phyloP scores from a whole-genome alignment of 1,284 basidiomycete genomes.

The Tilletia horrida region DNA sequence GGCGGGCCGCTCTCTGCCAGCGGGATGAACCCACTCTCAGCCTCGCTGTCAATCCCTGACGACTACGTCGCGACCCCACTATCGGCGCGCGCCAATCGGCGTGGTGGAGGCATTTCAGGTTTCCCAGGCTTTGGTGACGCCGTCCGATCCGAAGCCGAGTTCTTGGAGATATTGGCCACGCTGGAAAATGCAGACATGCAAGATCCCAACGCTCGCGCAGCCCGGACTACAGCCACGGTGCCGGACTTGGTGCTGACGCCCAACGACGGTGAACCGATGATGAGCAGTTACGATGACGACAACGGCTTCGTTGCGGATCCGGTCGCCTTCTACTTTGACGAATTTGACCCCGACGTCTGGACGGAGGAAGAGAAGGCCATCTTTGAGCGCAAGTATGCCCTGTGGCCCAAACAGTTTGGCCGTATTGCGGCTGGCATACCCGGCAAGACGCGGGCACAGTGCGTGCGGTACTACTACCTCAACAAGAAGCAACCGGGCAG shows the following conservation, averaged over 20 bases:
- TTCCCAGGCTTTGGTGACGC: conserved; percentile 69
- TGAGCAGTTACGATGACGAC: conserved; percentile 70
- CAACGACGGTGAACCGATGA: conserved; percentile 62
- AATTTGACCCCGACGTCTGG: conserved; percentile 62
- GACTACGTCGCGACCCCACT: conserved; percentile 11
- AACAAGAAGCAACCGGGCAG: conserved; percentile 70
- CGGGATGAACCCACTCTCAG: background rate
- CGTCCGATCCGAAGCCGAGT: conserved; percentile 89
- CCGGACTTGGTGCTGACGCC: conserved; percentile 79
- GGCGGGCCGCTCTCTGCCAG: conserved; percentile 26
- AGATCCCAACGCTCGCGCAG: conserved; percentile 81
- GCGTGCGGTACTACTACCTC: conserved; percentile 89
- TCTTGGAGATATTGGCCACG: conserved; percentile 91
- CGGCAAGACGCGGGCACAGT: conserved; percentile 82
- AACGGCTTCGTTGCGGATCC: conserved; percentile 79
- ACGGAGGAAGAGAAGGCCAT: conserved; percentile 76
- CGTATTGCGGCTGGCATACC: conserved; percentile 74
- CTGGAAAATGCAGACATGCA: conserved; percentile 86
- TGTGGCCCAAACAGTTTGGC: conserved; percentile 89
- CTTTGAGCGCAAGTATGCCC: conserved; percentile 77
- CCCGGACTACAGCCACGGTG: conserved; percentile 80
- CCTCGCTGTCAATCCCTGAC: background rate
- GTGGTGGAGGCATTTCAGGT: conserved; percentile 31
- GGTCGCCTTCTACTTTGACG: conserved; percentile 61
- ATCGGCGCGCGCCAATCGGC: conserved; percentile 36